Percentiles rank a stretch among this genome's conserved stretches.
Conservation (phyloP, 345 rosid genomes). For the Citrus hindsii region DNA sequence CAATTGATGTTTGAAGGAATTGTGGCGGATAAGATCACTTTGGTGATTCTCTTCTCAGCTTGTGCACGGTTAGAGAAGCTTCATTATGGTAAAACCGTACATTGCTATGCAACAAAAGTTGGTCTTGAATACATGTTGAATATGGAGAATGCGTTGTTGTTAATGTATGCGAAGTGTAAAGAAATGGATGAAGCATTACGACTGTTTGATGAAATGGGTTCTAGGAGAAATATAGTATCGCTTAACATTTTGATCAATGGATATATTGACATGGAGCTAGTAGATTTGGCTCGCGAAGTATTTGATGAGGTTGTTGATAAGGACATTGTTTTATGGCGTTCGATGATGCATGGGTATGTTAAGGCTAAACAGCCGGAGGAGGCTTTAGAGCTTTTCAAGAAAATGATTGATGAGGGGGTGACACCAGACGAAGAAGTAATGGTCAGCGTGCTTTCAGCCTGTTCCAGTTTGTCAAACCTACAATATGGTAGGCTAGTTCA, state of each 20-base stretch:
- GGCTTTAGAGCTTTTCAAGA: conserved; percentile 24
- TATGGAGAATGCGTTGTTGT: conserved; percentile 23
- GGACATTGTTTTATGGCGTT: conserved; percentile 25
- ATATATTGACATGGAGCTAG: conserved; percentile 20
- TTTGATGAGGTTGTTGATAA: conserved; percentile 18
- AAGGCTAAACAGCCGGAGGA: conserved; percentile 15
- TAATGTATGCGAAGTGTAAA: conserved; percentile 18
- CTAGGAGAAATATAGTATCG: conserved; percentile 11
- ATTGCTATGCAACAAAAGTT: conserved; percentile 19
- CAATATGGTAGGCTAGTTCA: conserved; percentile 19
- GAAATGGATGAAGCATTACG: conserved; percentile 12
- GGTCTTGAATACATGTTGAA: conserved; percentile 14
- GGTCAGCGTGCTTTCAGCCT: conserved; percentile 25
- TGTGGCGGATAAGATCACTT: conserved; percentile 11
- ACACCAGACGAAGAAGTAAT: conserved; percentile 22
- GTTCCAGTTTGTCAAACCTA: conserved; percentile 24
- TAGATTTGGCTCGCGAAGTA: conserved; percentile 14
- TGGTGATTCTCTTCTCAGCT: conserved; percentile 17
- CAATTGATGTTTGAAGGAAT: not conserved
- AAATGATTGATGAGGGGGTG: conserved; percentile 14
- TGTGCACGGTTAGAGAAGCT: conserved; percentile 5
- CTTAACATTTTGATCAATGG: conserved; percentile 27
- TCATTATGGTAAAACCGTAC: conserved; percentile 19
- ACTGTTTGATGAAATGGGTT: conserved; percentile 18
- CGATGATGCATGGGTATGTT: conserved; percentile 20